Base-by-base conservation (phyloP, 2,329 filamentous ascomycete genomes). In the Verticillium isaacii region DNA sequence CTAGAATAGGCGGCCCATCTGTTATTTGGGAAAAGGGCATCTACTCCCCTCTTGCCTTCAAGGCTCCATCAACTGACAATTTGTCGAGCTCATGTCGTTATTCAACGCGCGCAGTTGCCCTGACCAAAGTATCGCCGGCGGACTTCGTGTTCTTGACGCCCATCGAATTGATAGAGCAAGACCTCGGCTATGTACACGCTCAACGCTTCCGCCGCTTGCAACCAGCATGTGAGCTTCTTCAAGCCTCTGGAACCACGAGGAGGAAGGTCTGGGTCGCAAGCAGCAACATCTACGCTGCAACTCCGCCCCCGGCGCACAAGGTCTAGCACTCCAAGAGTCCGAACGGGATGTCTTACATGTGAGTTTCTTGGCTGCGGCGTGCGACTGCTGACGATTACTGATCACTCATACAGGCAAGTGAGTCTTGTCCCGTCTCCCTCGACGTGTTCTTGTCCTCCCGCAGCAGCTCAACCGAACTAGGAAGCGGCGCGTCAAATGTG, bases 401-500 rank as follows among this genome's bases (percentile, higher is more conserved):
- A 32, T 17, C 1, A 17, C 12, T 36, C n/a, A 6, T 7, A 7
- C 32, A 72, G 70, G 70, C 70, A 71, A 71, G 70, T 71, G 60
- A 67, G 69, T 67, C 29, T 19, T n/a, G n/a, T 7, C 5, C 39
- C 15, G 39, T 3, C 34, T 32, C 6, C 29, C n/a, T 9, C 9
- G 29, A 34, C 14, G 5, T 14, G 39, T 4, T 19, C 39, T 19
- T 41, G 39, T 37, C 58, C 50, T 50, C 3, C 36, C n/a, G 32
- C 19, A 25, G 9, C 29, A 17, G 56, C 36, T 54, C 32, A 32
- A 34, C 41, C 4, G 56, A 45, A 29, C 7, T 23, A 75, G 72
- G 63, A 69, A 68, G 59, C 69, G 73, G 15, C 73, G 75, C 57
- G 70, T 75, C 36, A 75, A 75, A 60, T 75, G 73, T 64, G 73